Percentiles rank a stretch among this genome's conserved stretches.
These are phyloP conservation scores for Microdochium bolleyi DNA, from an alignment of 2,329 filamentous ascomycete species.

Conservation along the genomic window DNA sequence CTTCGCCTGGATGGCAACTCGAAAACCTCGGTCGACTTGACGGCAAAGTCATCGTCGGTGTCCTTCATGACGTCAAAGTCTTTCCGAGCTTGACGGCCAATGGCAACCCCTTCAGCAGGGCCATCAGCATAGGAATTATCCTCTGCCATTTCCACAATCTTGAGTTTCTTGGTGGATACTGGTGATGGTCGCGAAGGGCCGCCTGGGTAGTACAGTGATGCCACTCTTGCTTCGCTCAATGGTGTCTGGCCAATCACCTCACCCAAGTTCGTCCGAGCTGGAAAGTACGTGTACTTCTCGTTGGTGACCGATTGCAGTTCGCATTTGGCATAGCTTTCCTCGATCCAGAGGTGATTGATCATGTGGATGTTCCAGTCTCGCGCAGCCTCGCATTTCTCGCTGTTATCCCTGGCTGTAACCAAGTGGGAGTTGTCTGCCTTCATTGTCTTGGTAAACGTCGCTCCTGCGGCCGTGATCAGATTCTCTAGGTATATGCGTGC, in stretches of 20 bases:
- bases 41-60: constrained; percentile 25
- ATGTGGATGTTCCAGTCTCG: constrained; percentile 87
- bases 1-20: constrained; percentile 20
- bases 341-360: constrained; percentile 93
- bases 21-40: constrained; percentile 21
- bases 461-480: constrained; percentile 74
- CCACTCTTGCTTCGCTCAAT: constrained; percentile 56
- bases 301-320: constrained; percentile 65
- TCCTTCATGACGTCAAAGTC: constrained; percentile 37
- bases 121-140: constrained; percentile 40
- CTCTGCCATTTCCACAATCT: constrained; percentile 39
- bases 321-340: constrained; percentile 93
- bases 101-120: constrained; percentile 37
- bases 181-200: constrained; percentile 35
- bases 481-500: constrained; percentile 91
- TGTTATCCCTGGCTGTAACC: constrained; percentile 79
- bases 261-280: constrained; percentile 79
- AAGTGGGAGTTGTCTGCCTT: constrained; percentile 93
- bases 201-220: constrained; percentile 63
- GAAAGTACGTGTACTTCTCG: constrained; percentile 77
- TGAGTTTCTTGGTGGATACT: constrained; percentile 38
- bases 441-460: constrained; percentile 89
- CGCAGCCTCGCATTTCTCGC: constrained; percentile 90
- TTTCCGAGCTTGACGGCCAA: constrained; percentile 29
- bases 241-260: constrained; percentile 88